Evolutionary conservation across 306 rosid species (phyloP), one percentile per base, ranked within the genome.

Genomic region (Nissolia schottii): DNA sequence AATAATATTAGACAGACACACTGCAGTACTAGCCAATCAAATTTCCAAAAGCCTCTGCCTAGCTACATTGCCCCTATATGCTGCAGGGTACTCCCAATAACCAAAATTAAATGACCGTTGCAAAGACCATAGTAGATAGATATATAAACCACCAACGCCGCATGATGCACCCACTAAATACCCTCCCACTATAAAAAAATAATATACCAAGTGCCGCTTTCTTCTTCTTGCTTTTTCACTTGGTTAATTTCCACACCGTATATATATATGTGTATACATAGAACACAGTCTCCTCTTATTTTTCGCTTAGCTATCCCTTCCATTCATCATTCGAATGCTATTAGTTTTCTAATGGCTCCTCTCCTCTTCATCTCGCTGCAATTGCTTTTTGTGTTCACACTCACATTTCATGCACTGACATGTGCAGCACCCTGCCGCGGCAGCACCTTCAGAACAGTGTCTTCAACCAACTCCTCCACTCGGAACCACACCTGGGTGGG

Each of bases 101-200:
- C n/a, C n/a, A n/a, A n/a, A n/a, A n/a, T n/a, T n/a, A 85, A 69
- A 71, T 75, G 89, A 85, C 92, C 96, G 92, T 89, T 89, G 75
- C 83, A 70, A 66, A 53, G 12, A 31, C 65, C 65, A 9, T 14
- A 2, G 14, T n/a, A n/a, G n/a, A n/a, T n/a, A n/a, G n/a, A n/a
- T 3, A 10, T 8, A 51, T 15, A 10, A 9, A 32, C 23, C 25
- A 22, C 35, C 16, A 18, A 34, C 34, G 5, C 23, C 5, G n/a
- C n/a, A 67, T 18, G 50, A 66, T 49, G 27, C 1, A 16, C 35
- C 22, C 73, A 49, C n/a, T n/a, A n/a, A 13, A n/a, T 40, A 71
- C 10, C 15, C 15, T 49, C 48, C 31, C 8, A 24, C 65, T 77
- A 78, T 79, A 73, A 76, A 71, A 70, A n/a, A n/a, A n/a, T n/a